Evolutionary conservation across 2,329 filamentous ascomycete genomes (phyloP).

Genomic region (Xylaria arbuscula): DNA sequence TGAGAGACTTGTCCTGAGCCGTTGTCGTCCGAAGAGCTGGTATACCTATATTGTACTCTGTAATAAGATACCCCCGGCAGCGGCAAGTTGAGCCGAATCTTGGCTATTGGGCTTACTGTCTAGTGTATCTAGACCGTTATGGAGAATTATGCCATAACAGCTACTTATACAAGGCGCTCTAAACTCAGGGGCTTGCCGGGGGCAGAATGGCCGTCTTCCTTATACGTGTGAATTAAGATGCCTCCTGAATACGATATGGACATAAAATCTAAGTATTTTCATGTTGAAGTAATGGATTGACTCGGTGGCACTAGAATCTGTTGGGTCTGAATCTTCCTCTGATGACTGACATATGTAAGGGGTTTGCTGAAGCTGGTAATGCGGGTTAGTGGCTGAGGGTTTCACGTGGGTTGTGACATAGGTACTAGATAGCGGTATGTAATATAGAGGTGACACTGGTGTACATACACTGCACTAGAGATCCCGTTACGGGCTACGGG

Average conservation of each 20-base stretch:
- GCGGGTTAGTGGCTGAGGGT: neutral
- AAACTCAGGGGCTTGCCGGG: neutral
- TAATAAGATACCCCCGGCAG: neutral
- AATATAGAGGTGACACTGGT: neutral
- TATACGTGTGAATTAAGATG: neutral
- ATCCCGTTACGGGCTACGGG: slow-evolving; percentile 12
- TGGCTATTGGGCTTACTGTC: neutral
- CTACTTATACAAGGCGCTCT: neutral
- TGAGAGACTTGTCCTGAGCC: neutral
- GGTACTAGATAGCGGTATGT: no score
- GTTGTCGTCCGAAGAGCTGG: neutral
- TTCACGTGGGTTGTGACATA: neutral
- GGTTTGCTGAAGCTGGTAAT: neutral
- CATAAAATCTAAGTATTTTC: neutral
- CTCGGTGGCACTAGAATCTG: neutral
- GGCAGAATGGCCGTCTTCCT: neutral
- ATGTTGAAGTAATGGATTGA: neutral
- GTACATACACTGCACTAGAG: neutral
- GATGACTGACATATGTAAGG: neutral
- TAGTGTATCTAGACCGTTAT: neutral
- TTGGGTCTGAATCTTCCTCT: neutral
- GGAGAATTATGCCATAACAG: neutral
- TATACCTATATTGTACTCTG: neutral
- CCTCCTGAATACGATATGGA: neutral
- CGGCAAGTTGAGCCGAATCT: neutral